phyloP scores from a whole-genome alignment of 1,284 basidiomycete genomes.

The Tilletia indica region DNA sequence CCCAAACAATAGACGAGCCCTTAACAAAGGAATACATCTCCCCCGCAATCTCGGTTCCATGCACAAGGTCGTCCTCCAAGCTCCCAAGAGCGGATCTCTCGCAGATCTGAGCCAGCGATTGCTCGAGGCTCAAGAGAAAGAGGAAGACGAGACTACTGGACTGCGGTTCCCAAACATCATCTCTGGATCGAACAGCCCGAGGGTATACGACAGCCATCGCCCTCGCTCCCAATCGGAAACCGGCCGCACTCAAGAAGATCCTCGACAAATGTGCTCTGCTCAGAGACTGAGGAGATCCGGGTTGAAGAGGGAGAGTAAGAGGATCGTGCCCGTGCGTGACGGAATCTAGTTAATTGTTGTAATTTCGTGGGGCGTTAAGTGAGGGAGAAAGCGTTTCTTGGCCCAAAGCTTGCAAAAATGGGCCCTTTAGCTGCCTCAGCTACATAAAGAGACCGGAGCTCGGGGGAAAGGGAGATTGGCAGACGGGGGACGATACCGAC shows the following conservation, averaged over 20 bases:
- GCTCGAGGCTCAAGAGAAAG: neutral
- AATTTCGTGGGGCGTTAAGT: too few relatives aligned
- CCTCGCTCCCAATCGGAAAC: conserved; percentile 62
- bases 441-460: too few relatives aligned
- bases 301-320: too few relatives aligned
- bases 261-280: conserved; percentile 58
- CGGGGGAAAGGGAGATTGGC: too few relatives aligned
- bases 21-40: conserved; percentile 25
- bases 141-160: neutral
- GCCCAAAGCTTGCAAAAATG: too few relatives aligned
- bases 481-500: too few relatives aligned
- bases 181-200: conserved; percentile 65
- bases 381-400: too few relatives aligned
- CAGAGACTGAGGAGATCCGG: too few relatives aligned
- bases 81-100: conserved; percentile 28
- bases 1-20: conserved; percentile 16
- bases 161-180: conserved; percentile 55
- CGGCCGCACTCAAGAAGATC: conserved; percentile 57
- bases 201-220: conserved; percentile 62
- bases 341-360: too few relatives aligned
- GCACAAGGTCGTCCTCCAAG: conserved; percentile 54
- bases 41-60: conserved; percentile 33
- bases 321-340: too few relatives aligned
- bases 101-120: neutral
- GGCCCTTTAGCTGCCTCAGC: too few relatives aligned